Evolutionary conservation across 345 rosid species (phyloP), one percentile per base, ranked within the genome.

Genomic region (Lumnitzera racemosa): DNA sequence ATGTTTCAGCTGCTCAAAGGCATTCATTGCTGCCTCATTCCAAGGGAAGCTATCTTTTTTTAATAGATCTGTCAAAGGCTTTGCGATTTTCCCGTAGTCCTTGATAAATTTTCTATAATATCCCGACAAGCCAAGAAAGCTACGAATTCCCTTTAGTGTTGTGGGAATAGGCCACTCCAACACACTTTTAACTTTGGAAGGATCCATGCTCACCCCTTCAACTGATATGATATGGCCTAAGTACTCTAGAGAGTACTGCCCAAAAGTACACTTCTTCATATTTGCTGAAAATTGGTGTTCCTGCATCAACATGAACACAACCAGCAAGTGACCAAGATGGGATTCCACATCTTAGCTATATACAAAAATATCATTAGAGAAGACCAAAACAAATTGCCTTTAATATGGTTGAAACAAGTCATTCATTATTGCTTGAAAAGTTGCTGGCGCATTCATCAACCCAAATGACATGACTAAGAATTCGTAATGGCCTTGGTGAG

Each of bases 401-500:
- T 2, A 49, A 2, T 12, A 49, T 49, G 51, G 51, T 49, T 1
- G 3, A 5, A 27, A 27, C 3, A 49, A 3, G 11, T 49, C 51
- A n/a, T 49, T 49, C 51, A 49, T 49, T 2, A 9, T 13, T 3
- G 3, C 51, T 49, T 49, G 51, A n/a, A 49, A 49, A 12, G 5
- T 12, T 2, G 51, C 3, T 2, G 11, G 51, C 3, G 2, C 51
- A 49, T 49, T 49, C 3, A 10, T 2, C 4, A 49, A n/a, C 15
- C 51, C 51, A 49, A 49, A 49, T 1, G 51, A 10, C 51, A 20
- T 49, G 5, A 61, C 47, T 0, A 51, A 10, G 3, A 52, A 62
- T 43, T 62, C 56, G 0, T 25, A 61, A 13, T 61, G 65, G 2
- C 65, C 65, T 6, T 27, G 2, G 29, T 51, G 25, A 2, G 66